A percentile compares a stretch with the other conserved stretches of the same genome.
Conservation (phyloP, 106 monocot species). For the Dendrobium huoshanense region DNA sequence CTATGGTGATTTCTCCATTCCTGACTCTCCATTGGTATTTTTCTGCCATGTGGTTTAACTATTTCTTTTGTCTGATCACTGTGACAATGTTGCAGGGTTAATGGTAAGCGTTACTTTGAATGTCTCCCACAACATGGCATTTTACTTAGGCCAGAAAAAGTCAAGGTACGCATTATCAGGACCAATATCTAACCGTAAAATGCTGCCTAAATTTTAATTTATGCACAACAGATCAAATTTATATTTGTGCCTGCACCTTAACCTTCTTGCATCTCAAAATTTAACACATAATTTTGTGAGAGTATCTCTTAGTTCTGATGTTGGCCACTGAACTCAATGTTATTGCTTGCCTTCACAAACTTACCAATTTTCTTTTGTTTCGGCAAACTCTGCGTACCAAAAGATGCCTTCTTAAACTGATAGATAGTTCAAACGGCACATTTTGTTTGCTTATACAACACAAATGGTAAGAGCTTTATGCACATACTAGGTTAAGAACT, state of each 20-base stretch:
- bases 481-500: no score
- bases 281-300: neutral
- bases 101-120: constrained; percentile 70
- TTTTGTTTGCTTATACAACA: neutral
- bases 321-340: neutral
- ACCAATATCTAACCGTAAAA: neutral
- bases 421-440: neutral
- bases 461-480: neutral
- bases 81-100: constrained; percentile 54
- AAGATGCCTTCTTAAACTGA: neutral
- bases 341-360: neutral
- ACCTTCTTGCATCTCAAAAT: neutral
- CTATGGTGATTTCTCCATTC: neutral
- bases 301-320: neutral
- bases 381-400: neutral
- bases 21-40: neutral
- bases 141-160: constrained; percentile 80
- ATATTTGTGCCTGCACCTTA: neutral
- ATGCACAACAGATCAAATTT: neutral
- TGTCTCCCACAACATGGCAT: constrained; percentile 78
- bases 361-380: no score
- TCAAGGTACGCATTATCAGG: constrained; percentile 43
- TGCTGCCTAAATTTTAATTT: neutral
- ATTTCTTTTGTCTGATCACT: neutral
- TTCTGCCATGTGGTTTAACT: neutral